Base-by-base conservation (phyloP, 2,329 filamentous ascomycete species). In the Akanthomyces lecanii region DNA sequence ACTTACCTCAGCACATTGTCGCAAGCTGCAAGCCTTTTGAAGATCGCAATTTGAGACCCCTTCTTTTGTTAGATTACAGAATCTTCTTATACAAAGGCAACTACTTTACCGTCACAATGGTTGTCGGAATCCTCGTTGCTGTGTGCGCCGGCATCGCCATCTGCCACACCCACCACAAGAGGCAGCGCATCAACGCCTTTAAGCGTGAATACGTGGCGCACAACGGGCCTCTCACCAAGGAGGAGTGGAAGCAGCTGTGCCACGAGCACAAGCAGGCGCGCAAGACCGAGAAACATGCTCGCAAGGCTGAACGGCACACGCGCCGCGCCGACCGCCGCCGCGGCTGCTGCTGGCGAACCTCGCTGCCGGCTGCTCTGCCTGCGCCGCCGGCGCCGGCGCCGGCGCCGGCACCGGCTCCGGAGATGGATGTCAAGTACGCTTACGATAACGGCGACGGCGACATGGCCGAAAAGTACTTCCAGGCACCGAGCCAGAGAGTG, bases 151-250 rank as follows among this genome's bases (percentile, higher is more conserved):
- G 58, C 28, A 42, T 61, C 12, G 58, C 58, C 48, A 47, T 61
- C 40, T 61, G 58, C 40, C 58, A 61, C 58, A 54, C n/a, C n/a
- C 50, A 52, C 58, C 58, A 61, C 58, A 61, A 61, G 48, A 36
- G n/a, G n/a, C 48, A 61, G 58, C 58, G 58, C 50, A 25, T 61
- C 38, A 7, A 47, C 14, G 50, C 38, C n/a, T 61, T 54, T 6
- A 6, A 25, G 25, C 21, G 25, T 38, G 40, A 54, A 7, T 47
- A 45, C 40, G 40, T 47, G 47, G 48, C 36, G 30, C 44, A 44
- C 18, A 42, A 44, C 58, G 58, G 58, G 7, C 38, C 58, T 12
- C 36, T 61, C 8, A 61, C 50, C 38, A 47, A 54, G 21, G 25
- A 45, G 2, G 48, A 61, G 58, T 61, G 58, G 58, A 61, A 54